Evolutionary conservation across 768 basidiomycete species (phyloP), one percentile per base, ranked within the genome.

Genomic region (Tylopilus subfusipes): DNA sequence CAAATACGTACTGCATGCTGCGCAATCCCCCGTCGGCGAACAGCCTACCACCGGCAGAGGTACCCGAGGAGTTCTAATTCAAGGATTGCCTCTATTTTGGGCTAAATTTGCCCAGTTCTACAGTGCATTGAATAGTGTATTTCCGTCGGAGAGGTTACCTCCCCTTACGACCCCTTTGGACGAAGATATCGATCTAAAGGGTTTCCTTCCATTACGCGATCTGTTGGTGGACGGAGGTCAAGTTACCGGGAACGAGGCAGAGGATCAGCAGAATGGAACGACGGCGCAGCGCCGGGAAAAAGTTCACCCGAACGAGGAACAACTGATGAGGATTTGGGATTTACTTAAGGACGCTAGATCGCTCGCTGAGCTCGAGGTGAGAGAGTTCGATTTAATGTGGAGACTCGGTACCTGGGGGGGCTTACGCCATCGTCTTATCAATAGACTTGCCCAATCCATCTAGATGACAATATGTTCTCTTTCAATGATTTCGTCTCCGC

Each of bases 301-400:
- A 33, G 81, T 82, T 1, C 87, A 98, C 73, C 97, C 97, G 9
- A 98, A 99, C 62, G 94, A 90, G 54, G 93, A 96, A 75, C 90
- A 95, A 62, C 73, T 99, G 40, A 95, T 98, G 92, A 79, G 97
- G 59, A 89, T 99, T 54, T 78, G 82, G 43, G 96, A 97, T 71
- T 73, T 97, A 39, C 75, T 94, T 44, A 72, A 78, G 14, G 93
- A 97, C 64, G 88, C 86, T 1, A 77, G 73, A 57, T 68, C 74
- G 6, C 67, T 96, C 22, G 79, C 80, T 24, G 75, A 78, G 52
- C 71, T 80, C 52, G 78, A 84, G 76, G 90, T 89, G 34, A 4
- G 56, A 53, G 76, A 42, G 70, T 36, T 62, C 7, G 29, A 53
- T 36, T 55, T 50, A 21, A 29, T 38, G 16, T 54, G 27, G 47